Evolutionary conservation across 306 rosid genomes (phyloP).

Genomic region (Astragalus glycyphyllos): DNA sequence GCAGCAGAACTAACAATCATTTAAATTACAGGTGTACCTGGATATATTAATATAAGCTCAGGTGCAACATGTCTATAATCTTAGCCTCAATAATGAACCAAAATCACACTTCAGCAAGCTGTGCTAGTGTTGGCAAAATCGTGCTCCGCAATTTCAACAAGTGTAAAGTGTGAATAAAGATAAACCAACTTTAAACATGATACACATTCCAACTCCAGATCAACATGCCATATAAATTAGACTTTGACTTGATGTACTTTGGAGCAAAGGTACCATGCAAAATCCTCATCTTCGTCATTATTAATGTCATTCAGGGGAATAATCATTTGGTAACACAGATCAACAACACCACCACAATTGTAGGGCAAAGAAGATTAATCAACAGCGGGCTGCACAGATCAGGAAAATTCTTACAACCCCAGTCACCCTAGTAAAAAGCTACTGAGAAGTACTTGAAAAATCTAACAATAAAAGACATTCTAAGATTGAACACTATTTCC

Average conservation of each 20-base stretch:
- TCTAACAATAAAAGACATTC: background rate
- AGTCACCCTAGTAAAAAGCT: background rate
- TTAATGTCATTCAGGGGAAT: background rate
- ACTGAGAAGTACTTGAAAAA: background rate
- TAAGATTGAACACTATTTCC: background rate
- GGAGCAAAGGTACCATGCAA: background rate
- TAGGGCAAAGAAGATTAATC: slow-evolving; percentile 5
- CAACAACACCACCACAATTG: background rate
- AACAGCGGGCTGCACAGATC: slow-evolving; percentile 28
- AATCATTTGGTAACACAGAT: background rate
- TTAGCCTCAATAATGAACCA: background rate
- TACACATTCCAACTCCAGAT: background rate
- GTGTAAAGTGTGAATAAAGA: background rate
- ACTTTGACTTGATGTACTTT: slow-evolving; percentile 5
- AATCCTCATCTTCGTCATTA: slow-evolving; percentile 23
- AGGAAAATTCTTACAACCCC: background rate
- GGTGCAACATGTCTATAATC: background rate
- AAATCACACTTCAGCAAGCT: background rate
- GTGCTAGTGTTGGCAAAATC: background rate
- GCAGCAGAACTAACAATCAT: background rate
- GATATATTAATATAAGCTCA: background rate
- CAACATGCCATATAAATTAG: slow-evolving; percentile 5
- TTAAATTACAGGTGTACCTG: background rate
- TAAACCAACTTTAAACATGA: slow-evolving; percentile 1
- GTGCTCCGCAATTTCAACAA: background rate